phyloP scores from a whole-genome alignment of 1,284 basidiomycete species.

The Ceratobasidium sp. region DNA sequence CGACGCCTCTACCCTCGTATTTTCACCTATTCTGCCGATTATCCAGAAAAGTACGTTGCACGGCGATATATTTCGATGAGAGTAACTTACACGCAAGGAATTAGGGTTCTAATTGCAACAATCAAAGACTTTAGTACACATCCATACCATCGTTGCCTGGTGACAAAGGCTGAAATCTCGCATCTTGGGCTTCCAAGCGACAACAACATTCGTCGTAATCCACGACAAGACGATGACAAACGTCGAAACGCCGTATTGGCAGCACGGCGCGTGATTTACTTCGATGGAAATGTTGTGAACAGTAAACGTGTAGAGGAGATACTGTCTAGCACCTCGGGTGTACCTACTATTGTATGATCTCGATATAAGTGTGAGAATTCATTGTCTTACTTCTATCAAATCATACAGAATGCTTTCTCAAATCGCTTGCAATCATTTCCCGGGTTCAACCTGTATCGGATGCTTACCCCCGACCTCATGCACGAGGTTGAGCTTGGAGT shows the following conservation, averaged over 20 bases:
- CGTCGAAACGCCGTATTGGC: not conserved
- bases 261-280: constrained; percentile 22
- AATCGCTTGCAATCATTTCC: not conserved
- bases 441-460: constrained; percentile 44
- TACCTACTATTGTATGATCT: constrained; percentile 41
- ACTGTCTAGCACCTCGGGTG: constrained; percentile 19
- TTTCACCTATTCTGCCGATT: constrained; percentile 55
- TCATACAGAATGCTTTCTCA: constrained; percentile 50
- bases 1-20: constrained; percentile 51
- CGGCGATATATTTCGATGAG: too few relatives aligned
- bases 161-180: constrained; percentile 20
- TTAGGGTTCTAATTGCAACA: constrained; percentile 46
- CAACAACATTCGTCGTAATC: not conserved
- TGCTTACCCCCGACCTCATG: constrained; percentile 48
- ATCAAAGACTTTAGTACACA: constrained; percentile 47
- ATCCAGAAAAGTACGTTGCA: constrained; percentile 59
- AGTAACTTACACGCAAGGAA: not conserved
- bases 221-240: not conserved
- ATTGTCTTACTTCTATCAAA: not conserved
- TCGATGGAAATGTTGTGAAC: constrained; percentile 26
- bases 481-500: constrained; percentile 49
- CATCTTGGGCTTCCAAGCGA: constrained; percentile 49
- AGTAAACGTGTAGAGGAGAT: constrained; percentile 36
- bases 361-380: not conserved
- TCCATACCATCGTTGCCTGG: constrained; percentile 48